Evolutionary conservation across 345 rosid species (phyloP).

Genomic region (Anastatica hierochuntica): DNA sequence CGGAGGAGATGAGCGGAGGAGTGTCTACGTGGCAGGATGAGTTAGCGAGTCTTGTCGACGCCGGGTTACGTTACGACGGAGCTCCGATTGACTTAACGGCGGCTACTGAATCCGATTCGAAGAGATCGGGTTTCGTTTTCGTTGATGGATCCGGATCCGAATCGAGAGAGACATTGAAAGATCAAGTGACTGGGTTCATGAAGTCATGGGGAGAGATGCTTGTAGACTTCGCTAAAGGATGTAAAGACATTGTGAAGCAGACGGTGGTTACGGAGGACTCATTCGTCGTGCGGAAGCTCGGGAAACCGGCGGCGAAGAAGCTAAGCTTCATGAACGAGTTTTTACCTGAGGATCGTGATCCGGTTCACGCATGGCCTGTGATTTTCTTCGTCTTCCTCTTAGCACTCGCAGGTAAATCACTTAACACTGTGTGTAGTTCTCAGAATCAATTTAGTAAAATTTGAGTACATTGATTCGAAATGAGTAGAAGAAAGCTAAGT

Average conservation of each 20-base stretch:
- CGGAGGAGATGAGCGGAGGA: conserved; percentile 54
- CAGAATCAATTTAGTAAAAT: too few species aligned
- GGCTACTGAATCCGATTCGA: conserved; percentile 15
- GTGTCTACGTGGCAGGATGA: conserved; percentile 69
- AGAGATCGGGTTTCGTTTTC: conserved; percentile 16
- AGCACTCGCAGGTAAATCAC: conserved; percentile 73
- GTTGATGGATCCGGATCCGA: conserved; percentile 15
- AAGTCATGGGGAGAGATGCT: conserved; percentile 91
- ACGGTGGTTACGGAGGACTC: conserved; percentile 46
- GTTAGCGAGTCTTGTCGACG: conserved; percentile 46
- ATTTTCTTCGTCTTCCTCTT: conserved; percentile 52
- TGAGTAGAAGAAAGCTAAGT: too few species aligned
- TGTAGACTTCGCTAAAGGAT: conserved; percentile 70
- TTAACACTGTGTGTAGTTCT: too few species aligned
- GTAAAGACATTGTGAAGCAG: conserved; percentile 57
- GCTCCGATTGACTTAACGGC: conserved; percentile 30
- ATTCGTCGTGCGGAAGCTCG: conserved; percentile 58
- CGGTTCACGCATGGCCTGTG: conserved; percentile 77
- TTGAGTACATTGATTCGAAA: too few species aligned
- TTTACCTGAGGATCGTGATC: conserved; percentile 98
- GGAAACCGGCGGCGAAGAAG: conserved; percentile 52
- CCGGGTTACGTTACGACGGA: conserved; percentile 33
- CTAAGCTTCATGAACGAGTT: conserved; percentile 70
- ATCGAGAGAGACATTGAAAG: conserved; percentile 47
- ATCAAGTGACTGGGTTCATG: conserved; percentile 57